phyloP scores from a whole-genome alignment of 805 yeast genomes.

The Schwanniomyces yamadae region DNA sequence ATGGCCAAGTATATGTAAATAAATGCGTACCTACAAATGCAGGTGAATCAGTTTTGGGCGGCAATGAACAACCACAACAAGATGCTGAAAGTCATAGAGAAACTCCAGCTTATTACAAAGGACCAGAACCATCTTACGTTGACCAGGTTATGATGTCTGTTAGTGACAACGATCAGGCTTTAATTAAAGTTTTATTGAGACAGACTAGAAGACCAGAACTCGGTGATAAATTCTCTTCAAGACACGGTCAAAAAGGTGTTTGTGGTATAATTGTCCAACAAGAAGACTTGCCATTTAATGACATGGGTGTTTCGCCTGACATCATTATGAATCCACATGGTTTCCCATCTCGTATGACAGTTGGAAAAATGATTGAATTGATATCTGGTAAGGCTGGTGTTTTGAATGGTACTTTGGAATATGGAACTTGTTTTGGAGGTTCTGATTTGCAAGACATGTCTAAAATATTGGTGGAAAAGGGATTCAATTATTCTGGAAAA shows the following conservation, averaged over 20 bases:
- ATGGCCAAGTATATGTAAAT: conserved; percentile 92
- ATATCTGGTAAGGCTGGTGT: conserved; percentile 98
- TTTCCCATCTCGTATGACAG: conserved; percentile 99
- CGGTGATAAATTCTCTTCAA: conserved; percentile 95
- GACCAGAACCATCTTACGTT: conserved; percentile 92
- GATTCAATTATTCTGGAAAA: conserved; percentile 93
- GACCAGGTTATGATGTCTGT: conserved; percentile 98
- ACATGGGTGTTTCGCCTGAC: conserved; percentile 89
- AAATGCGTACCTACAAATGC: conserved; percentile 90
- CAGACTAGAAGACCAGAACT: conserved; percentile 97
- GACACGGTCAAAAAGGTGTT: conserved; percentile 99
- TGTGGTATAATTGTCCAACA: conserved; percentile 98
- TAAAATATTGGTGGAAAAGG: conserved; percentile 80
- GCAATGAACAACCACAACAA: conserved; percentile 23
- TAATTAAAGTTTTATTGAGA: conserved; percentile 86
- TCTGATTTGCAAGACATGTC: conserved; percentile 96
- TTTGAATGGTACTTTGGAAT: conserved; percentile 82
- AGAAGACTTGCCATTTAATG: conserved; percentile 95
- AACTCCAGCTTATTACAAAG: conserved; percentile 87
- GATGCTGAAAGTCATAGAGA: conserved; percentile 71
- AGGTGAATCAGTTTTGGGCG: conserved; percentile 58
- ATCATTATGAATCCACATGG: conserved; percentile 99
- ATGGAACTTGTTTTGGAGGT: conserved; percentile 98
- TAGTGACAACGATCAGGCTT: conserved; percentile 90
- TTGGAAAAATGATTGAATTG: conserved; percentile 96